These are phyloP conservation scores for Trypanosoma scelopori DNA, from an alignment of 208 protist species.

Conservation along the genomic window DNA sequence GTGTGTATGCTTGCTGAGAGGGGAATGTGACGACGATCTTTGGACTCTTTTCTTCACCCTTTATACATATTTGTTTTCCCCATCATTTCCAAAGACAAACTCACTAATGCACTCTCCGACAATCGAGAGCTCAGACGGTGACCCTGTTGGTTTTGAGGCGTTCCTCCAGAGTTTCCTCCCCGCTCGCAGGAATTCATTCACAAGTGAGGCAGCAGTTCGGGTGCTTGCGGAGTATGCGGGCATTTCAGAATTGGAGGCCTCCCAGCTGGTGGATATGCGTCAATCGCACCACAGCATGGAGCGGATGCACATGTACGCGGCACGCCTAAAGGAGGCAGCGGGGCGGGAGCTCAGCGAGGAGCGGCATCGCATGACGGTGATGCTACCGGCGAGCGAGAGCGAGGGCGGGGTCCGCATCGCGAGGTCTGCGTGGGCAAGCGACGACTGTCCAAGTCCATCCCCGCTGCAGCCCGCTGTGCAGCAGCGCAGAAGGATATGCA, in stretches of 20 bases:
- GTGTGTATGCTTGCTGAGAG: too few species aligned
- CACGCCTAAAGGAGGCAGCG: background rate
- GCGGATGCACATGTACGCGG: conserved; percentile 17
- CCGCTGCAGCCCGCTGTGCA: background rate
- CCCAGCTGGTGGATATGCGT: conserved; percentile 8
- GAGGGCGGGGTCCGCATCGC: background rate
- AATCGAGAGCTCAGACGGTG: background rate
- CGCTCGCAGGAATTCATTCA: conserved; percentile 15
- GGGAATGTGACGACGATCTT: too few species aligned
- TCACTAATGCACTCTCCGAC: background rate
- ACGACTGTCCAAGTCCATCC: conserved; percentile 7
- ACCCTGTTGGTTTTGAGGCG: conserved; percentile 10
- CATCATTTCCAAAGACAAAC: too few species aligned
- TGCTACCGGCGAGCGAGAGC: conserved; percentile 12
- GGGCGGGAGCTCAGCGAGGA: background rate
- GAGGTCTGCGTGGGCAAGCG: conserved; percentile 16
- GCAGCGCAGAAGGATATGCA: conserved; percentile 57
- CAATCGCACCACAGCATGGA: conserved; percentile 11
- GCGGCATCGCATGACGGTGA: conserved; percentile 13
- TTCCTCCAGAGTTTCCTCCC: conserved; percentile 20
- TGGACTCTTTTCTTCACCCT: too few species aligned
- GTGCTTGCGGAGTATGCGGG: conserved; percentile 21
- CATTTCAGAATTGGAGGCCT: conserved; percentile 12
- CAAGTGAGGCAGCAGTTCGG: conserved; percentile 18
- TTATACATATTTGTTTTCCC: too few species aligned